Base-by-base conservation (phyloP, 2,329 filamentous ascomycete genomes). In the Seiridium unicorne region DNA sequence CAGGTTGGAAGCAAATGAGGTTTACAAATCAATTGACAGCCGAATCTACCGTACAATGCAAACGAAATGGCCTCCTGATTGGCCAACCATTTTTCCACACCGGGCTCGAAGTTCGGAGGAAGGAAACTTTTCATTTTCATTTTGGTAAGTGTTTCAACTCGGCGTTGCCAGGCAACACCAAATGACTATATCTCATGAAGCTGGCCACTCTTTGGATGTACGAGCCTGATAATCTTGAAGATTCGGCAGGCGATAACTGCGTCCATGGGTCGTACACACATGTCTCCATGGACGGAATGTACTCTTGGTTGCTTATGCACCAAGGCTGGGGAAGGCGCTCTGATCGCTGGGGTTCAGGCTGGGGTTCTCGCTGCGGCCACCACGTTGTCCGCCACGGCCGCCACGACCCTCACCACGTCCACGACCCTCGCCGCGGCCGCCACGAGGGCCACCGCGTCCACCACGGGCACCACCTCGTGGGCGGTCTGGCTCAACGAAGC, bases 401-500 rank as follows among this genome's bases (percentile, higher is more conserved):
- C 81, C 80, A 63, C 81, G 80, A 66, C 79, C 77, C 64, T 73
- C 75, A 65, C 79, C 79, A 71, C 82, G 77, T 57, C 75, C 76
- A 64, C 81, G 77, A 67, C 75, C 76, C 61, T 79, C 74, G 62
- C 79, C 74, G 67, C 77, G 76, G 63, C 78, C 78, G 60, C 79
- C 55, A 51, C 55, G 55, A 34, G 42, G 35, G 18, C 34, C 74
- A 64, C 74, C 74, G 62, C 80, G 83, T 66, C 83, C 81, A 63
- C 80, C 80, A 60, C 82, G 78, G 53, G 78, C 73, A 69, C 83
- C 81, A 67, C 85, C 82, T 67, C 82, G 77, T 66, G 77, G 71
- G 65, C 87, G 85, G 69, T 88, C 83, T 61, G 85, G 83, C 81
- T 94, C 91, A 69, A 91, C 84, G 76, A 85, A 92, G 73, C 90